Evolutionary conservation across 148 eudicot species (phyloP).

Genomic region (Chenopodium album): DNA sequence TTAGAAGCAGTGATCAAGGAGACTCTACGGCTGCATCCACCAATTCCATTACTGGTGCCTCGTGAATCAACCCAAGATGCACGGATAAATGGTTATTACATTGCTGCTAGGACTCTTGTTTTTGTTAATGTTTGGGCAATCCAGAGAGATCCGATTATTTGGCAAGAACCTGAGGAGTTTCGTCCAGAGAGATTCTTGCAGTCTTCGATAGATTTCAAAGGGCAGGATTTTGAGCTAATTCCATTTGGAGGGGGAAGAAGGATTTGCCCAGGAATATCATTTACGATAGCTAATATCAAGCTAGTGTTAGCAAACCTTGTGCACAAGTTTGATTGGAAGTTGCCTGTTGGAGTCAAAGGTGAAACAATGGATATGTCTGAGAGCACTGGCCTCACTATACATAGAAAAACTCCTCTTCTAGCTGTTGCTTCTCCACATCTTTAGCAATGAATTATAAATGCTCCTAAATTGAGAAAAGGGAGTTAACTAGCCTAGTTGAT

Average conservation of each 20-base stretch:
- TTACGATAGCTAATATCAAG: slow-evolving; percentile 22
- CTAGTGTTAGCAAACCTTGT: slow-evolving; percentile 34
- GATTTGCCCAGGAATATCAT: slow-evolving; percentile 38
- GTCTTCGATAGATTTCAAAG: slow-evolving; percentile 26
- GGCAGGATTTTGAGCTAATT: slow-evolving; percentile 29
- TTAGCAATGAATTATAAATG: too few species aligned
- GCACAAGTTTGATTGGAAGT: slow-evolving; percentile 25
- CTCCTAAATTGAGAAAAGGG: not conserved
- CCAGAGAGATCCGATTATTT: slow-evolving; percentile 28
- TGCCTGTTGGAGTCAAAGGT: slow-evolving; percentile 21
- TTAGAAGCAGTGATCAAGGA: slow-evolving; percentile 31
- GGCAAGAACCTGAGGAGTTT: slow-evolving; percentile 38
- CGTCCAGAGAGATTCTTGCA: slow-evolving; percentile 39
- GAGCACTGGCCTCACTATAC: slow-evolving; percentile 18
- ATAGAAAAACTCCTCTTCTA: slow-evolving; percentile 25
- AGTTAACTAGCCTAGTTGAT: not conserved
- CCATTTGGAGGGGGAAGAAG: slow-evolving; percentile 46
- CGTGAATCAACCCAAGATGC: slow-evolving; percentile 24
- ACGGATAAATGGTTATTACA: slow-evolving; percentile 29
- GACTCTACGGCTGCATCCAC: slow-evolving; percentile 32
- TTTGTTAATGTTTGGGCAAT: slow-evolving; percentile 37
- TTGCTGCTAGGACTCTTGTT: slow-evolving; percentile 30
- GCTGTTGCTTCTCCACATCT: slow-evolving; percentile 19
- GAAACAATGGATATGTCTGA: slow-evolving; percentile 30
- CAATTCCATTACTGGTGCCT: slow-evolving; percentile 24